A percentile compares a stretch with the other conserved stretches of the same genome.
These are phyloP conservation scores for Tympanopsis confertula DNA, from an alignment of 2,329 filamentous ascomycete genomes.

Conservation along the genomic window DNA sequence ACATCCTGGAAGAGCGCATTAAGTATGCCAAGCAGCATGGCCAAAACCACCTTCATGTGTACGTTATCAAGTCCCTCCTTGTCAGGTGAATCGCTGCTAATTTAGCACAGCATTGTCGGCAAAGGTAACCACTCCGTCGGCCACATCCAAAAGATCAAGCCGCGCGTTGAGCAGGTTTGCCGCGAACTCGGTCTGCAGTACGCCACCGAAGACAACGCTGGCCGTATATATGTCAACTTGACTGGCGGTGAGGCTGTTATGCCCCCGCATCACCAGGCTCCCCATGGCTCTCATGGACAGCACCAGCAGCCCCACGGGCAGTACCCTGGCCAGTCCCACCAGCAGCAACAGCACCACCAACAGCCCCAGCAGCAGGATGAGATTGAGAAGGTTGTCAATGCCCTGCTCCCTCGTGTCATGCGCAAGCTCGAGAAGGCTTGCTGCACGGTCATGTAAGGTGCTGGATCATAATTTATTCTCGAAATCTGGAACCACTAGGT, in stretches of 20 bases:
- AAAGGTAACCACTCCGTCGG: conserved; percentile 79
- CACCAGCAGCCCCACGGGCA: conserved; percentile 30
- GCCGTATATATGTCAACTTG: conserved; percentile 79
- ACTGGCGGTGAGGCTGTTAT: conserved; percentile 53
- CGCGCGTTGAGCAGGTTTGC: conserved; percentile 82
- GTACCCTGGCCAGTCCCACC: conserved; percentile 25
- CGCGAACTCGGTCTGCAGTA: conserved; percentile 72
- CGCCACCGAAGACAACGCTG: conserved; percentile 77
- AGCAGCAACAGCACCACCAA: conserved; percentile 26
- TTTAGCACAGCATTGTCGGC: conserved; percentile 60
- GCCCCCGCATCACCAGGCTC: conserved; percentile 31
- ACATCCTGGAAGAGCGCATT: conserved; percentile 78
- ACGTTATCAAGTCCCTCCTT: conserved; percentile 12
- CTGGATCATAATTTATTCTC: conserved; percentile 2
- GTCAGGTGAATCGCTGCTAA: not conserved
- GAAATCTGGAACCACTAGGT: too few species aligned
- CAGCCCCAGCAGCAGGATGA: conserved; percentile 34
- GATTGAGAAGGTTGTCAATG: conserved; percentile 46
- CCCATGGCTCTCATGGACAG: conserved; percentile 26
- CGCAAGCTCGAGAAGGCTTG: conserved; percentile 57
- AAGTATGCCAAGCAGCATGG: conserved; percentile 61
- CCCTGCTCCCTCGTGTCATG: conserved; percentile 46
- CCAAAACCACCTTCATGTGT: conserved; percentile 76
- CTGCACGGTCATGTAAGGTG: conserved; percentile 61
- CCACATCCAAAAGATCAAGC: conserved; percentile 88